Conservation (phyloP, 805 yeast genomes). For the Wickerhamiella musiphila region DNA sequence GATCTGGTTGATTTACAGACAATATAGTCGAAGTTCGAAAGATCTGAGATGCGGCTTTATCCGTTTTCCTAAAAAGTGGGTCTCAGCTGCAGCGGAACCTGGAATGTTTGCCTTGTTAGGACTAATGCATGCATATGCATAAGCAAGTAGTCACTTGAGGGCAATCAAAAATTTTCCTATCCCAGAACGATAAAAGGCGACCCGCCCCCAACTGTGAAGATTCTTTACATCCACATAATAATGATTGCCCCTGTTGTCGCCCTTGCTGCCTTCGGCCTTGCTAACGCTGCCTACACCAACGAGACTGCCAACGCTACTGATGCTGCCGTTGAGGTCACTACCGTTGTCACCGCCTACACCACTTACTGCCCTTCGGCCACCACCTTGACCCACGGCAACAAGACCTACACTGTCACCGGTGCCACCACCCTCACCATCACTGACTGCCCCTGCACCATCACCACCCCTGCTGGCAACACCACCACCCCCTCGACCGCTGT, state of each 20-base stretch:
- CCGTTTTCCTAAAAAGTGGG: no score
- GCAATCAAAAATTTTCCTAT: no score
- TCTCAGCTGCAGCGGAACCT: no score
- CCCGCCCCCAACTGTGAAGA: not conserved
- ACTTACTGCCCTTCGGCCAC: constrained; percentile 18
- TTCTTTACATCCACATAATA: not conserved
- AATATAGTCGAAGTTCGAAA: no score
- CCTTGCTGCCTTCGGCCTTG: constrained; percentile 46
- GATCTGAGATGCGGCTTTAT: no score
- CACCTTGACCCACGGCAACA: constrained; percentile 38
- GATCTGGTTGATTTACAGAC: no score
- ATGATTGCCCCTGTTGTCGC: constrained; percentile 2
- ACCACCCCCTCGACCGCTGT: constrained; percentile 2
- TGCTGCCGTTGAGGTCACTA: constrained; percentile 7
- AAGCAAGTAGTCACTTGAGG: no score
- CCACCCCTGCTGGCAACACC: constrained; percentile 10
- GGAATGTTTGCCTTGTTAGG: no score
- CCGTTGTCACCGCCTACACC: constrained; percentile 13
- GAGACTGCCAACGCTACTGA: constrained; percentile 8
- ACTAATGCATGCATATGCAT: no score
- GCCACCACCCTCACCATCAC: constrained; percentile 62
- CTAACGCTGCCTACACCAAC: constrained; percentile 30
- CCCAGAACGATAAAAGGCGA: not conserved
- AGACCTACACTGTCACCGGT: constrained; percentile 49
- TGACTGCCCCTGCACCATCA: constrained; percentile 7